Evolutionary conservation across 129 eudicot species (phyloP).

Genomic region (Saussurea involucrata): DNA sequence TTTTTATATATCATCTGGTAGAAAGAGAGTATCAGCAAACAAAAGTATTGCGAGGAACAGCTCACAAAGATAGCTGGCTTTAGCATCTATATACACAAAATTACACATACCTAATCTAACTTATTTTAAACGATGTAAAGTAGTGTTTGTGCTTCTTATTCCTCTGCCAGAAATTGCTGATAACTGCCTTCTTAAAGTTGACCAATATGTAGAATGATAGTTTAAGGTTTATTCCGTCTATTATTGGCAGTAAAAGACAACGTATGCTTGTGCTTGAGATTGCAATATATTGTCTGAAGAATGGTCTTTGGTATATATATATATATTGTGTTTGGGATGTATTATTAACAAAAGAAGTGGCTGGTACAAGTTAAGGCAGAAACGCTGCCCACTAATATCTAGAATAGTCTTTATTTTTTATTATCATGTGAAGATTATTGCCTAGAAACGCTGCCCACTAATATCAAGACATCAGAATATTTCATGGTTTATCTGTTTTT

Average conservation of each 20-base stretch:
- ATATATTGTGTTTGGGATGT: background rate
- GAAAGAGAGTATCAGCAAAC: background rate
- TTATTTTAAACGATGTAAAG: conserved; percentile 1
- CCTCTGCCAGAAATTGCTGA: background rate
- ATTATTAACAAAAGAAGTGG: background rate
- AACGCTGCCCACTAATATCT: too few species aligned
- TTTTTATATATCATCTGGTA: background rate
- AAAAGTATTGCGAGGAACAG: background rate
- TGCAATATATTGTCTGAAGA: background rate
- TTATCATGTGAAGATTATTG: background rate
- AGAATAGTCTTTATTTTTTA: background rate
- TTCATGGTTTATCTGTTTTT: background rate
- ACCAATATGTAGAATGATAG: background rate
- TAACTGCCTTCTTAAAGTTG: conserved; percentile 1
- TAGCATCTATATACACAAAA: background rate
- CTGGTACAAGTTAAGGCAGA: background rate
- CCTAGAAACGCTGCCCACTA: background rate
- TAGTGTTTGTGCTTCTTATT: background rate
- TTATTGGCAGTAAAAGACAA: conserved; percentile 2
- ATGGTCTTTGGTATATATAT: background rate
- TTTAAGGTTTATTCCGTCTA: background rate
- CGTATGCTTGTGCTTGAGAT: background rate
- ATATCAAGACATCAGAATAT: background rate
- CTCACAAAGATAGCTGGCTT: background rate
- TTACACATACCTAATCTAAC: background rate